A percentile compares a stretch with the other conserved stretches of the same genome.
These are phyloP conservation scores for Aureobasidium lini DNA, from an alignment of 2,329 filamentous ascomycete genomes.

Conservation along the genomic window DNA sequence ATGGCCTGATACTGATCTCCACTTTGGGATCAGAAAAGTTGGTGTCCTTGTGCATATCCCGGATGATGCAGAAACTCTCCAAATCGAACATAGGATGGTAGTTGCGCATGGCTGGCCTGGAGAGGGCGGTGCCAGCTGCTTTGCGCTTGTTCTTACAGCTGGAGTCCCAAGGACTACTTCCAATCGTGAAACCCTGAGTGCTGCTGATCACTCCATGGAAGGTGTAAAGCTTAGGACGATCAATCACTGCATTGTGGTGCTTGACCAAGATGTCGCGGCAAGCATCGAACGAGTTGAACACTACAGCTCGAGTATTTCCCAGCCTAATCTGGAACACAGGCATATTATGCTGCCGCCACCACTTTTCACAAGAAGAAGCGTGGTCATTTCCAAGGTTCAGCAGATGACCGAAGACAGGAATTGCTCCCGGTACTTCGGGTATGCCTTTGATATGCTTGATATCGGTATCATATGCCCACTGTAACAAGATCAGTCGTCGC, in stretches of 20 bases:
- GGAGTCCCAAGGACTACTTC: slow-evolving; percentile 47
- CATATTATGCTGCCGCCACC: slow-evolving; percentile 40
- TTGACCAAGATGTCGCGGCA: slow-evolving; percentile 45
- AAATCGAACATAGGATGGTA: slow-evolving; percentile 49
- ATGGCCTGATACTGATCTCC: slow-evolving; percentile 42
- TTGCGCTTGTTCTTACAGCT: slow-evolving; percentile 48
- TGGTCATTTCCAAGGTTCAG: slow-evolving; percentile 47
- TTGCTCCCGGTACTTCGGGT: slow-evolving; percentile 44
- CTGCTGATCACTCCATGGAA: slow-evolving; percentile 47
- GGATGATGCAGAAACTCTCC: slow-evolving; percentile 44
- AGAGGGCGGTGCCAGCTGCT: slow-evolving; percentile 42
- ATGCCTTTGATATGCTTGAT: slow-evolving; percentile 43
- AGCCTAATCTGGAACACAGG: slow-evolving; percentile 48
- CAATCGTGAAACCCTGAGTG: slow-evolving; percentile 50
- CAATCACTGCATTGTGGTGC: slow-evolving; percentile 44
- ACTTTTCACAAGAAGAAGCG: slow-evolving; percentile 44
- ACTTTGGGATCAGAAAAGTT: slow-evolving; percentile 28
- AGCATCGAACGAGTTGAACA: slow-evolving; percentile 47
- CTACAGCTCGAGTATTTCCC: slow-evolving; percentile 46
- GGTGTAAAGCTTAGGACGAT: slow-evolving; percentile 45
- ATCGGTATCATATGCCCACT: slow-evolving; percentile 31
- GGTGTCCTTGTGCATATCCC: slow-evolving; percentile 41
- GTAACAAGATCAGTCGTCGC: neutral
- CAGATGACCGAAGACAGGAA: slow-evolving; percentile 45
- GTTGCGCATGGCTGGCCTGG: slow-evolving; percentile 38